Evolutionary conservation across 2,329 filamentous ascomycete genomes (phyloP).

Genomic region (Coleophoma eucalyptorum): DNA sequence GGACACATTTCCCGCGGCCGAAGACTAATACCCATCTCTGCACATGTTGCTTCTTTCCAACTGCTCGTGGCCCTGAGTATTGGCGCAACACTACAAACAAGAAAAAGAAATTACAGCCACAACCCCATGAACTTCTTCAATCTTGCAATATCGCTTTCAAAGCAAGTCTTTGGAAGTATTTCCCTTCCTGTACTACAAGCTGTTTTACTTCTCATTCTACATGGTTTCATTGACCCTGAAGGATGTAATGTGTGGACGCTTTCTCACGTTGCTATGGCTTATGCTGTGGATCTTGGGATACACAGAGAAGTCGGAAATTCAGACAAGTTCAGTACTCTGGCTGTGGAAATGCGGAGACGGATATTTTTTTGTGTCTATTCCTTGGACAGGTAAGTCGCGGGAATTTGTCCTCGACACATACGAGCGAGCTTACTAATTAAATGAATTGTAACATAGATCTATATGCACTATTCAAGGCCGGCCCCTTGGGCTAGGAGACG

Average conservation of each 20-base stretch:
- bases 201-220: slow-evolving; percentile 25
- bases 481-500: slow-evolving; percentile 32
- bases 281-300: slow-evolving; percentile 33
- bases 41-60: slow-evolving; percentile 21
- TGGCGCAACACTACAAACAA: slow-evolving; percentile 29
- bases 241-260: slow-evolving; percentile 33
- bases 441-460: slow-evolving; percentile 26
- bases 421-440: background rate
- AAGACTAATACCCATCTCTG: slow-evolving; percentile 1
- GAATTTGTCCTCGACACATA: background rate
- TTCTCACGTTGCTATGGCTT: slow-evolving; percentile 30
- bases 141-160: slow-evolving; percentile 25
- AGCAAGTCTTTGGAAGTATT: slow-evolving; percentile 29
- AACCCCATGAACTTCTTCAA: slow-evolving; percentile 30
- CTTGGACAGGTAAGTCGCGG: slow-evolving; percentile 25
- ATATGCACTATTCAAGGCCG: slow-evolving; percentile 34
- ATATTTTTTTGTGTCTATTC: slow-evolving; percentile 32
- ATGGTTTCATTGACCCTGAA: slow-evolving; percentile 29
- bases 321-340: slow-evolving; percentile 4
- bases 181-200: slow-evolving; percentile 29
- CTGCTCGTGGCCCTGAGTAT: slow-evolving; percentile 33
- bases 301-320: slow-evolving; percentile 26
- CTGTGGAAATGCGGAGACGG: slow-evolving; percentile 10
- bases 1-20: background rate
- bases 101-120: slow-evolving; percentile 29